A percentile compares a stretch with the other conserved stretches of the same genome.
phyloP scores from a whole-genome alignment of 2,329 filamentous ascomycete species.

The Alternaria sp. region DNA sequence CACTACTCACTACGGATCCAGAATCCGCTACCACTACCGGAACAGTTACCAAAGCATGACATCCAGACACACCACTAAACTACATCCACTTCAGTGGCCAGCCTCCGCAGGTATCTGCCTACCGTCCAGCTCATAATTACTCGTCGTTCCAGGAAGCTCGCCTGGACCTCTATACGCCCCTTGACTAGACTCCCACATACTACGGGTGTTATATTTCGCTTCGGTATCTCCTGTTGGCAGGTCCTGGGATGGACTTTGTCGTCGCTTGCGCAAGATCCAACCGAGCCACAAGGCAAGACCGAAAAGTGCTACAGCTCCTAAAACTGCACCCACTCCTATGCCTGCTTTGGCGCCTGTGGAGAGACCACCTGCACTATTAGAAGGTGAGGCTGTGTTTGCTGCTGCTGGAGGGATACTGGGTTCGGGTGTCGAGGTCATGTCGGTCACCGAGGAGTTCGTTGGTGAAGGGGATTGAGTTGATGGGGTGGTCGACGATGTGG shows the following conservation, averaged over 20 bases:
- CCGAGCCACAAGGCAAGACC: background rate
- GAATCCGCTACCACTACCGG: background rate
- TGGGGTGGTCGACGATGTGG: background rate
- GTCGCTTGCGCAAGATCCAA: background rate
- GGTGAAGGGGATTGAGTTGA: background rate
- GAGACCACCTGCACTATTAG: background rate
- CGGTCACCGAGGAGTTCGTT: background rate
- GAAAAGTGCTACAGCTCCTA: background rate
- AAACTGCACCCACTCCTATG: background rate
- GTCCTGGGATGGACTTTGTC: background rate
- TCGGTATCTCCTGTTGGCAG: background rate
- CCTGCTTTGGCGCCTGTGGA: background rate
- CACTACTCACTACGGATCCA: background rate
- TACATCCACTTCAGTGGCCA: background rate
- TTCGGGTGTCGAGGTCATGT: background rate
- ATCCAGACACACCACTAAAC: background rate
- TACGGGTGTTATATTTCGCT: background rate
- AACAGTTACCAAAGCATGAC: background rate
- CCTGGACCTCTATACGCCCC: background rate
- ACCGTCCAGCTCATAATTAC: background rate
- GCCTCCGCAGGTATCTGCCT: background rate
- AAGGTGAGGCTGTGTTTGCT: too few relatives aligned
- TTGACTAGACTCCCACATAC: too few relatives aligned
- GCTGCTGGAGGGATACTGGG: background rate
- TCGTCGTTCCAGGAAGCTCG: fast-evolving